phyloP scores from a whole-genome alignment of 371 early-diverging fungal species.

The Funneliformis caledonium region DNA sequence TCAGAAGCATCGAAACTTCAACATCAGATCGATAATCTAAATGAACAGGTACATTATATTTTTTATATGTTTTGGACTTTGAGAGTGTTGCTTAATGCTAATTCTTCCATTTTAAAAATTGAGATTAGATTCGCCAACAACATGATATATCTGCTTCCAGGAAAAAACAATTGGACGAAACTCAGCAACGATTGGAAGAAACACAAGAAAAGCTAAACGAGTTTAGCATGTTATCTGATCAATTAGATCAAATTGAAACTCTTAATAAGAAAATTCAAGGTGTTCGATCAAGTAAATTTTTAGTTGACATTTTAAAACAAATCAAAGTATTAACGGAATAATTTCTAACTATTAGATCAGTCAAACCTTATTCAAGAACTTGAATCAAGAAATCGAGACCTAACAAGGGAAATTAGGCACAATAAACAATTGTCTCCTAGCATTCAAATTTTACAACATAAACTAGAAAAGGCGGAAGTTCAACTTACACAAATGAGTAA shows the following conservation, averaged over 20 bases:
- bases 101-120: background rate
- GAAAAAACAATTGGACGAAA: background rate
- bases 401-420: constrained; percentile 3
- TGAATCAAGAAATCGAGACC: background rate
- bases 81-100: background rate
- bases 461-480: background rate
- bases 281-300: background rate
- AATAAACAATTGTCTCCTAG: constrained; percentile 20
- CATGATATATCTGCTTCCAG: constrained; percentile 2
- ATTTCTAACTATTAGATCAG: constrained; percentile 10
- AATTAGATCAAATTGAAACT: constrained; percentile 14
- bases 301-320: background rate
- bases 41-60: background rate
- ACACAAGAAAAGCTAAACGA: constrained; percentile 1
- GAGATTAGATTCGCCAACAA: constrained; percentile 1
- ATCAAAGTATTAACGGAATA: background rate
- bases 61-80: background rate
- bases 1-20: background rate
- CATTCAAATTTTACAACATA: constrained; percentile 17
- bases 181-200: constrained; percentile 23
- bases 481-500: background rate
- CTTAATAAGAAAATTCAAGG: constrained; percentile 20
- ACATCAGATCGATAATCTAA: background rate
- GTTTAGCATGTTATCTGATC: background rate
- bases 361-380: background rate